Base-by-base conservation (phyloP, 1,284 basidiomycete genomes). In the Laetiporus sulphureus region DNA sequence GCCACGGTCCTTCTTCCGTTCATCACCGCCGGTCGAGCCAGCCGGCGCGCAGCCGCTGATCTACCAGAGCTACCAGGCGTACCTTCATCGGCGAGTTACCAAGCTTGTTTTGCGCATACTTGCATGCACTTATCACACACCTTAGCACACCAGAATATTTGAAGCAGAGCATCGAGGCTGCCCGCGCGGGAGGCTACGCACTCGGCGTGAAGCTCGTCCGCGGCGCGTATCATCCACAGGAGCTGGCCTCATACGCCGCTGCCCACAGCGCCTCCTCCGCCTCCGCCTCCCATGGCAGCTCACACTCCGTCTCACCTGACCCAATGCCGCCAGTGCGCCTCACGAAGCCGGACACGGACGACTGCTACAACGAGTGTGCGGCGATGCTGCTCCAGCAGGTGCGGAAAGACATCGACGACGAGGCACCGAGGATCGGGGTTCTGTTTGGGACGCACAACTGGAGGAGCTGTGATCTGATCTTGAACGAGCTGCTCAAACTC, bases 151-250 rank as follows among this genome's bases (percentile, higher is more conserved):
- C 83, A 0, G 61, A 67, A 19, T 80, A 91, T 48, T 73, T 96
- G 15, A 66, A 66, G 0, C 75, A 76, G 22, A 75, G 81, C 24
- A 64, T 94, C 34, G 65, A 66, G n/a, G 80, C 89, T 42, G 86
- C 94, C 6, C 70, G 77, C 48, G 62, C 61, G 35, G 69, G 82
- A 52, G 72, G 76, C 33, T 97, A 92, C 61, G 72, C 85, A 0
- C 75, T 98, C 2, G 94, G 94, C 13, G 80, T 94, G 48, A 98
- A 98, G 66, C 83, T 98, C 42, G 94, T 98, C 24, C 80, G 95
- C 19, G 95, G 94, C 0, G 94, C 94, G 2, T 98, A 97, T 62
- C 88, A 94, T 54, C 75, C 80, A 2, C 73, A 84, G 42, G 95
- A 97, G 60, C 58, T 79, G 34, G 67, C 68, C 15, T 73, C 77